Evolutionary conservation across 202 grass and related monocot species (phyloP).

Genomic region (Alloteropsis angusta): DNA sequence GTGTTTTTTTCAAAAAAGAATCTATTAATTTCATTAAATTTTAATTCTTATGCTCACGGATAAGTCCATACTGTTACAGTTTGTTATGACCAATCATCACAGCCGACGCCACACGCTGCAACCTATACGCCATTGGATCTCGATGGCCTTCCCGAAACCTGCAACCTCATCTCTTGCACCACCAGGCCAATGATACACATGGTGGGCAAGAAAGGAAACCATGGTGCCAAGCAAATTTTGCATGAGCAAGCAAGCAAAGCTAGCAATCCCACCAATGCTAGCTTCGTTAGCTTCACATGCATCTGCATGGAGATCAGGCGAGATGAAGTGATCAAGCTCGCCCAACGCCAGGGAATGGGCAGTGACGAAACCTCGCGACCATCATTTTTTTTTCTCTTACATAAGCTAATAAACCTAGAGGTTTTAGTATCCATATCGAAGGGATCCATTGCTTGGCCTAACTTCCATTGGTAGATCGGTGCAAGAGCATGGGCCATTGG

Average conservation of each 20-base stretch:
- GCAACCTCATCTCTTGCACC: constrained; percentile 2
- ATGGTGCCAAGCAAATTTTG: constrained; percentile 2
- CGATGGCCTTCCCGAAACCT: background rate
- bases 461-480: background rate
- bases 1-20: no score
- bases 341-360: background rate
- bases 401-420: background rate
- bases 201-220: constrained; percentile 8
- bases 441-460: constrained; percentile 1
- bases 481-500: background rate
- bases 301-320: background rate
- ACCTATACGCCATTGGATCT: constrained; percentile 6
- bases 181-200: background rate
- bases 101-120: background rate
- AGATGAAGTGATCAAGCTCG: background rate
- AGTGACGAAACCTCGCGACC: background rate
- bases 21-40: background rate
- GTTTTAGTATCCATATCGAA: background rate
- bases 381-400: background rate
- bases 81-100: constrained; percentile 28
- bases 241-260: no score
- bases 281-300: background rate
- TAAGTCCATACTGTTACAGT: constrained; percentile 18
- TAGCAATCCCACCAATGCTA: background rate
- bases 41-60: background rate